phyloP scores from a whole-genome alignment of 495 filamentous ascomycete species.

The Hypoxylon lenormandii region DNA sequence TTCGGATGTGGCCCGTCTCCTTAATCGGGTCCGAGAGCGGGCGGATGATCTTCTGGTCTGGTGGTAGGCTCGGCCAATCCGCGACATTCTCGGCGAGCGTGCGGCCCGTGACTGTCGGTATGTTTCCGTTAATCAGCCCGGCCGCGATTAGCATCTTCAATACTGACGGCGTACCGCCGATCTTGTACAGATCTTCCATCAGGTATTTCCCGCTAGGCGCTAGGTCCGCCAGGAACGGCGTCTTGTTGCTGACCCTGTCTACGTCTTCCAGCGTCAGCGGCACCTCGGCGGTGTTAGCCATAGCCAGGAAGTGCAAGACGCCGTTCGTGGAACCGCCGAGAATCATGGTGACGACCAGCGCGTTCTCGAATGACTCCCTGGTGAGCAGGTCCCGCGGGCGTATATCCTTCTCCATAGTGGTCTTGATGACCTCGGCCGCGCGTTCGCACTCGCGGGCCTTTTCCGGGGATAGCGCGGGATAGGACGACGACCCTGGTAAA shows the following conservation, averaged over 20 bases:
- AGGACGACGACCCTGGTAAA: constrained; percentile 89
- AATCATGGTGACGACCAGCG: constrained; percentile 90
- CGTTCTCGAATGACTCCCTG: constrained; percentile 89
- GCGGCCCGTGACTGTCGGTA: constrained; percentile 91
- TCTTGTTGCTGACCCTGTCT: constrained; percentile 86
- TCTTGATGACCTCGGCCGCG: constrained; percentile 84
- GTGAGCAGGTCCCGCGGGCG: constrained; percentile 85
- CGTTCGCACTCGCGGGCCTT: constrained; percentile 93
- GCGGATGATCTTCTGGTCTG: constrained; percentile 86
- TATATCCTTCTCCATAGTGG: constrained; percentile 87
- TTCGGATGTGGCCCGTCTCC: constrained; percentile 85
- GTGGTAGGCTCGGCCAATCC: constrained; percentile 80
- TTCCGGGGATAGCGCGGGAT: constrained; percentile 84
- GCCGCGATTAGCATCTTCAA: constrained; percentile 90
- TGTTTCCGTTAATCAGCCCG: constrained; percentile 81
- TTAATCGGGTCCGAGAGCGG: constrained; percentile 88
- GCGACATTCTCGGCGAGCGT: constrained; percentile 89
- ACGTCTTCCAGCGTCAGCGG: constrained; percentile 87
- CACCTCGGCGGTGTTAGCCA: constrained; percentile 89
- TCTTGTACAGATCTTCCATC: constrained; percentile 95
- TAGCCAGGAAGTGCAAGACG: constrained; percentile 93
- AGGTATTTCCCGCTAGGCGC: constrained; percentile 87
- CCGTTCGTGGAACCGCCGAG: constrained; percentile 92
- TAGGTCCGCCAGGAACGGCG: constrained; percentile 93
- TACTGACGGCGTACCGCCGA: constrained; percentile 90